These are phyloP conservation scores for Eruca vesicaria DNA, from an alignment of 441 rosid species.

Conservation along the genomic window DNA sequence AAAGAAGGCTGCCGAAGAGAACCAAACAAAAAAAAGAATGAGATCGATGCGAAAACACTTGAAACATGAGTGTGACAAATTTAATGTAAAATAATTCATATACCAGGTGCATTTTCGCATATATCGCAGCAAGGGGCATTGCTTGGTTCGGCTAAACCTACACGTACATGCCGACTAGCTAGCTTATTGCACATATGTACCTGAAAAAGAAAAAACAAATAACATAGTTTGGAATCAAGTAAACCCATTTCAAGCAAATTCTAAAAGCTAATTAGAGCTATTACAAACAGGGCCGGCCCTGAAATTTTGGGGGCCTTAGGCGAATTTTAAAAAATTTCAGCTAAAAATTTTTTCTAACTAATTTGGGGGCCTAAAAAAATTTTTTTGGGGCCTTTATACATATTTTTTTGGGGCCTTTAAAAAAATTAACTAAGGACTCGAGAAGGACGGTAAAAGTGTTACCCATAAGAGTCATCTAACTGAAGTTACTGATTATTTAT, in stretches of 20 bases:
- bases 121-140: slow-evolving; percentile 86
- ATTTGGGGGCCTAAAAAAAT: too few relatives aligned
- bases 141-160: slow-evolving; percentile 78
- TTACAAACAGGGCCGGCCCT: too few relatives aligned
- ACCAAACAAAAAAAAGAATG: neutral
- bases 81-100: neutral
- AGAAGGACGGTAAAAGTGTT: slow-evolving; percentile 11
- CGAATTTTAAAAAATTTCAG: too few relatives aligned
- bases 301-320: too few relatives aligned
- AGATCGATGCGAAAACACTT: slow-evolving; percentile 2
- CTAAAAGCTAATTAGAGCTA: neutral
- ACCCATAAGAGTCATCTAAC: slow-evolving; percentile 28
- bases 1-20: slow-evolving; percentile 51
- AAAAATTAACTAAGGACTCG: slow-evolving; percentile 14
- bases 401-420: too few relatives aligned
- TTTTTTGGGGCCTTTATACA: too few relatives aligned
- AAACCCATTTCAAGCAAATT: neutral
- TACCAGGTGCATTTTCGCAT: slow-evolving; percentile 93
- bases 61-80: slow-evolving; percentile 2
- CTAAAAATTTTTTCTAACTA: too few relatives aligned
- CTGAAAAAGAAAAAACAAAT: slow-evolving; percentile 32
- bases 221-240: neutral
- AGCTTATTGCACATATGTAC: slow-evolving; percentile 91
- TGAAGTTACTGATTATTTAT: slow-evolving; percentile 12
- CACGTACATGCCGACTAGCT: slow-evolving; percentile 85